Base-by-base conservation (phyloP, 495 filamentous ascomycete species). In the Neurospora sp. region DNA sequence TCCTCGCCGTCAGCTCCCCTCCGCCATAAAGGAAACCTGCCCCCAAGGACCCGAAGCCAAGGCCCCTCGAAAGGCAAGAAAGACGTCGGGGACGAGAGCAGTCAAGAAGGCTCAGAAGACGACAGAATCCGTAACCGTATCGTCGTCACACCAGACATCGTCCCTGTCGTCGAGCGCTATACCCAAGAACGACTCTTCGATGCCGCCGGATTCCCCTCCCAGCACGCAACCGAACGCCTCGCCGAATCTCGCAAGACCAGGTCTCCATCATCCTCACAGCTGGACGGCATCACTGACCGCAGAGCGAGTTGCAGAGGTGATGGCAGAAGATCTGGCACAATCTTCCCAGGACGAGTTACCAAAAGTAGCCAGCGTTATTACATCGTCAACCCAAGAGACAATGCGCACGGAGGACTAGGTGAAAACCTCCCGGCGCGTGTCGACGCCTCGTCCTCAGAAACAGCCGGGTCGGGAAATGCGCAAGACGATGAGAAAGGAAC, bases 211-310 rank as follows among this genome's bases (percentile, higher is more conserved):
- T 82, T 85, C 80, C 84, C 84, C 70, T 75, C 77, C 62, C 77
- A 72, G 27, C 39, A 73, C 38, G 74, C 79, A 72, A 79, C 81
- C 41, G 83, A 86, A 72, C 70, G 76, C 37, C 71, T 85, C 71
- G 83, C 78, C 69, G 83, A 85, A 77, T 74, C 31, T 69, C 74
- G 76, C 73, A 75, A 70, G 69, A 76, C 73, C 46, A 74, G 72
- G 16, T 81, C 74, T 75, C 76, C 27, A 72, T 73, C 18, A 72
- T 74, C 38, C 74, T 49, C 39, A 71, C 72, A 31, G 73, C 73
- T 35, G 27, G 60, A 72, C 16, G n/a, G 69, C n/a, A 69, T 72
- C 74, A 40, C 18, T 16, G 37, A 44, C 42, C 3, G 20, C 44
- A 41, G 27, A 46, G 2, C 27, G 41, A 42, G 73, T 40, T 72